phyloP scores from a whole-genome alignment of 345 rosid species.

The Heritiera littoralis region DNA sequence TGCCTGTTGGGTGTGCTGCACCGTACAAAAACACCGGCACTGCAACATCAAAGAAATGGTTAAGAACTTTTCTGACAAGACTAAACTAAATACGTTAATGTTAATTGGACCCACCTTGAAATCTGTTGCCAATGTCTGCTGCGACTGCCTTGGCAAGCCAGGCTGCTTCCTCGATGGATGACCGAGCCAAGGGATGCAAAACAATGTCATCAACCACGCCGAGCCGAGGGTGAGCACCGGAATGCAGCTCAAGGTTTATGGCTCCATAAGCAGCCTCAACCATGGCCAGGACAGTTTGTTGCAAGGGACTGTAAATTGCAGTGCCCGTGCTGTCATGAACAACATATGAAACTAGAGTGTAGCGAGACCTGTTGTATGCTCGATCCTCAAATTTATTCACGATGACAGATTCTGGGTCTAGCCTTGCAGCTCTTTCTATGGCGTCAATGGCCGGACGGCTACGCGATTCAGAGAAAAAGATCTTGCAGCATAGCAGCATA shows the following conservation, averaged over 20 bases:
- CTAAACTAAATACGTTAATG: background rate
- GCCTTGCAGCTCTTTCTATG: constrained; percentile 46
- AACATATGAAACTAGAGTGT: constrained; percentile 55
- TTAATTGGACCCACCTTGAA: constrained; percentile 41
- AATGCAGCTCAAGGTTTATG: constrained; percentile 52
- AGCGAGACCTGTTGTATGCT: constrained; percentile 53
- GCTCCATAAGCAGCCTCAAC: constrained; percentile 52
- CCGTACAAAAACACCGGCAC: constrained; percentile 60
- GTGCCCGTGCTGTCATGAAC: constrained; percentile 40
- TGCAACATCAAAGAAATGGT: constrained; percentile 25
- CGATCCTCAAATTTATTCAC: constrained; percentile 55
- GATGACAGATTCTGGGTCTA: constrained; percentile 42
- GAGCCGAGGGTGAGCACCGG: constrained; percentile 60
- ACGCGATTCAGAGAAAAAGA: constrained; percentile 58
- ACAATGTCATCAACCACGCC: constrained; percentile 63
- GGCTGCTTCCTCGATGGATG: constrained; percentile 61
- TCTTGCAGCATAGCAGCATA: constrained; percentile 55
- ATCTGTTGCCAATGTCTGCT: constrained; percentile 50
- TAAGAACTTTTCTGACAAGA: background rate
- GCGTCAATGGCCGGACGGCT: constrained; percentile 46
- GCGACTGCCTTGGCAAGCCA: constrained; percentile 63
- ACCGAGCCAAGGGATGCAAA: constrained; percentile 56
- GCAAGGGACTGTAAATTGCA: constrained; percentile 61
- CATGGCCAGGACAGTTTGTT: constrained; percentile 51
- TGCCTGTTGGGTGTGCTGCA: constrained; percentile 61